Conservation (phyloP, 805 yeast species). For the Barnettozyma pratensis region DNA sequence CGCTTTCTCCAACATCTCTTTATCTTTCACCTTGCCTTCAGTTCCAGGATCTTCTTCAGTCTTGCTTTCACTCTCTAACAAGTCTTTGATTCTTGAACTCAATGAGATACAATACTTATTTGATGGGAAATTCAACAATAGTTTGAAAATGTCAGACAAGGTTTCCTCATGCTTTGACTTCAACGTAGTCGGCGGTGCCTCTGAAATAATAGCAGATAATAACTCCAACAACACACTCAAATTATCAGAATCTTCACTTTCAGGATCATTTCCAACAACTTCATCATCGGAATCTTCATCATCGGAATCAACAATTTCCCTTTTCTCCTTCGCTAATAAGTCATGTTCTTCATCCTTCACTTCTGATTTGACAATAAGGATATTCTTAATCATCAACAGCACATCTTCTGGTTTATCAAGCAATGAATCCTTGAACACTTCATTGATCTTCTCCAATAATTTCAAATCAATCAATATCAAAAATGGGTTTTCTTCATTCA, state of each 20-base stretch:
- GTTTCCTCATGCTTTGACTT: slow-evolving; percentile 15
- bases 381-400: slow-evolving; percentile 41
- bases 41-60: background rate
- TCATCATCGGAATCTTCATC: slow-evolving; percentile 29
- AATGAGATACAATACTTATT: slow-evolving; percentile 15
- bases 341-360: slow-evolving; percentile 6
- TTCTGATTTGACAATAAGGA: slow-evolving; percentile 27
- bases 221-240: slow-evolving; percentile 32
- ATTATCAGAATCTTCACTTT: slow-evolving; percentile 20
- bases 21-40: slow-evolving; percentile 26
- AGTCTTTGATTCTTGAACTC: slow-evolving; percentile 13
- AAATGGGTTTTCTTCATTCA: slow-evolving; percentile 41
- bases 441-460: slow-evolving; percentile 56
- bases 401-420: slow-evolving; percentile 46
- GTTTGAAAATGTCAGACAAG: slow-evolving; percentile 26
- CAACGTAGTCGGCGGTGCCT: slow-evolving; percentile 20
- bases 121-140: slow-evolving; percentile 23
- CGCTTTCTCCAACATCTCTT: slow-evolving; percentile 49
- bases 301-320: slow-evolving; percentile 31
- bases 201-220: slow-evolving; percentile 33
- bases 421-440: slow-evolving; percentile 47
- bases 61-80: slow-evolving; percentile 10
- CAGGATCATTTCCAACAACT: slow-evolving; percentile 13
- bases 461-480: slow-evolving; percentile 53
- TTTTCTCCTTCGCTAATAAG: slow-evolving; percentile 9